Evolutionary conservation across 129 eudicot species (phyloP), one percentile per base, ranked within the genome.

Genomic region (Flaveria sonorensis): DNA sequence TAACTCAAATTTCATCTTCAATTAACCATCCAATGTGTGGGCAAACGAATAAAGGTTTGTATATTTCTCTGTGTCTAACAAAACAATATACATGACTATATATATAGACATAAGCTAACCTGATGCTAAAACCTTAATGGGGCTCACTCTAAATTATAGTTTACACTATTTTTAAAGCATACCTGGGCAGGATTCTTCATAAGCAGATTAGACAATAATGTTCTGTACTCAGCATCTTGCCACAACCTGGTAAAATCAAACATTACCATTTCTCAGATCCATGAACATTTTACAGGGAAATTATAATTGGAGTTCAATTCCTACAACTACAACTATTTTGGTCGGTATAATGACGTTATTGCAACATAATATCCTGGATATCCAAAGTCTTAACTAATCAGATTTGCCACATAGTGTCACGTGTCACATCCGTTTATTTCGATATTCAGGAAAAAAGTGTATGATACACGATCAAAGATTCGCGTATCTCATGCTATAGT

Each of bases 141-240:
- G 50, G 3, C 10, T 45, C 8, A 45, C 50, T 8, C 50, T 45
- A 45, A 7, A 45, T 45, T 45, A 45, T 3, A 45, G 8, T 45
- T 45, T 45, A 45, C 50, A 45, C 11, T 45, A 45, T 10, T 45
- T 9, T 14, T 20, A 16, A 81, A 62, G 10, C 40, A 75, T 64
- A 93, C 98, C 91, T 88, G 91, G 47, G 51, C 77, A n/a, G 86
- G 80, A 75, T 81, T 81, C 78, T 82, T 86, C 77, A 55, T 75
- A 24, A 88, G 83, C 13, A 86, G 86, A 77, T 52, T 83, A 40
- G 81, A 60, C 71, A 92, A 67, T 46, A 92, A 70, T 42, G 70
- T 78, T 81, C 97, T 79, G 91, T 83, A 87, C 79, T 92, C 97
- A 1, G 96, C 97, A 85, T 92, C 97, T 85, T 92, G 97, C 96